Percentiles rank a stretch among this genome's conserved stretches.
Conservation (phyloP, 441 rosid species). For the Sinapis alba region DNA sequence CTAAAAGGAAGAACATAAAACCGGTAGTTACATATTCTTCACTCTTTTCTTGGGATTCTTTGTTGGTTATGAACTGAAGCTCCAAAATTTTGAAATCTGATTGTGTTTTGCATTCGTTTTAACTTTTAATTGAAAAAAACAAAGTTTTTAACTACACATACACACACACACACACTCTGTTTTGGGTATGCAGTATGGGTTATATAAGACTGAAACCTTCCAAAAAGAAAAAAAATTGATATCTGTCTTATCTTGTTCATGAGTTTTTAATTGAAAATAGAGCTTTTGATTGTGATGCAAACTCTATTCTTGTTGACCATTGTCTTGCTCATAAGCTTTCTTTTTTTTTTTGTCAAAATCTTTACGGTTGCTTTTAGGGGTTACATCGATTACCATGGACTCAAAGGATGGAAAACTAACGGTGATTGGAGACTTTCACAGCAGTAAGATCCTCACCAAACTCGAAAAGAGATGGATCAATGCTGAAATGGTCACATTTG, state of each 20-base stretch:
- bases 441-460: slow-evolving; percentile 47
- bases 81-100: neutral
- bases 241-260: too few relatives aligned
- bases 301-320: neutral
- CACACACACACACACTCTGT: neutral
- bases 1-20: neutral
- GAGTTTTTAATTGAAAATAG: neutral
- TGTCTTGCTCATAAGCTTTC: neutral
- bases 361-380: slow-evolving; percentile 38
- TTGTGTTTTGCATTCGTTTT: neutral
- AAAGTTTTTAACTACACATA: neutral
- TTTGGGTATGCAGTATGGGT: neutral
- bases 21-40: neutral
- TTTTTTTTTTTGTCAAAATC: neutral
- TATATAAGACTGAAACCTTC: neutral
- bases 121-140: neutral
- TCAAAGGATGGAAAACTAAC: slow-evolving; percentile 64
- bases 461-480: slow-evolving; percentile 43
- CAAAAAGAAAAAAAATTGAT: too few relatives aligned
- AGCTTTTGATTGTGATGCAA: neutral
- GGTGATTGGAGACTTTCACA: slow-evolving; percentile 59
- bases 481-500: slow-evolving; percentile 39
- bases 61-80: neutral
- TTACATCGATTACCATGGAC: slow-evolving; percentile 58
- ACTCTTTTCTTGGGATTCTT: neutral